Percentiles rank a stretch among this genome's conserved stretches.
Evolutionary conservation across 176 grass and related monocot genomes (phyloP).

Genomic region (Chloris gayana): DNA sequence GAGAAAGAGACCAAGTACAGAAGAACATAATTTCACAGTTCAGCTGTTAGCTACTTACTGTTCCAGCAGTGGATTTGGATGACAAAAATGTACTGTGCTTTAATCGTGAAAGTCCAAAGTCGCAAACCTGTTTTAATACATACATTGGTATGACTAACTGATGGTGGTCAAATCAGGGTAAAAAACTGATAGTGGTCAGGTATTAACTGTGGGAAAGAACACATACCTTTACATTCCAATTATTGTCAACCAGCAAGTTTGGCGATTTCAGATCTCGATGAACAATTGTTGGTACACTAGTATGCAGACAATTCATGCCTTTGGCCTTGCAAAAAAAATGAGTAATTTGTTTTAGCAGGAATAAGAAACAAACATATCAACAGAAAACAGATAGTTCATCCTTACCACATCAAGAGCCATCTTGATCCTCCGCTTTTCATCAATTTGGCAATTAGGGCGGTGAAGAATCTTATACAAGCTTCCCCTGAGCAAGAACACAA

Average conservation of each 20-base stretch:
- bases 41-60: slow-evolving; percentile 63
- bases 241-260: slow-evolving; percentile 97
- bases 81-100: slow-evolving; percentile 99
- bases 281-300: slow-evolving; percentile 90
- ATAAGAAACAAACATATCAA: slow-evolving; percentile 42
- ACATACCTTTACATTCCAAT: slow-evolving; percentile 97
- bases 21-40: neutral
- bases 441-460: slow-evolving; percentile 93
- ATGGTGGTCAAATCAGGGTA: neutral
- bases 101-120: slow-evolving; percentile 98
- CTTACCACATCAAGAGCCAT: slow-evolving; percentile 99
- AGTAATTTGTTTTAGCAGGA: slow-evolving; percentile 23
- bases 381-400: slow-evolving; percentile 33
- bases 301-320: slow-evolving; percentile 99
- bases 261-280: slow-evolving; percentile 99
- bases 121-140: slow-evolving; percentile 71
- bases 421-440: slow-evolving; percentile 94
- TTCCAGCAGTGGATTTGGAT: slow-evolving; percentile 98
- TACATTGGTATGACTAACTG: slow-evolving; percentile 21
- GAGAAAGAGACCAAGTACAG: neutral
- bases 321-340: slow-evolving; percentile 67
- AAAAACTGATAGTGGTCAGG: neutral
- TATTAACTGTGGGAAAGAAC: slow-evolving; percentile 24
- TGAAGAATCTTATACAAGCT: slow-evolving; percentile 99
- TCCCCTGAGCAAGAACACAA: slow-evolving; percentile 68